phyloP scores from a whole-genome alignment of 768 basidiomycete species.

The Pulveroboletus sp. region DNA sequence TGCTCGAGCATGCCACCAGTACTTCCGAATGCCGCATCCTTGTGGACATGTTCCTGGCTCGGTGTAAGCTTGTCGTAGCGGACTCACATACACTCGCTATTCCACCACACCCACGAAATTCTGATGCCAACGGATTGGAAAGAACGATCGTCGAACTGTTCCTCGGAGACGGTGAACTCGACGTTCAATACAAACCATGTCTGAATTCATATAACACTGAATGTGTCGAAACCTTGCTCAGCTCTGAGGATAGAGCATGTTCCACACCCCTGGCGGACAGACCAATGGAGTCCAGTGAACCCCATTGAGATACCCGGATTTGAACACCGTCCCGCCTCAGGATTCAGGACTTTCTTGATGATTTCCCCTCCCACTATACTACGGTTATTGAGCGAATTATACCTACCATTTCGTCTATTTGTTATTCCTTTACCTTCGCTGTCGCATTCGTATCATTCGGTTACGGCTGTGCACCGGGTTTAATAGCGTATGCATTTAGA shows the following conservation, averaged over 20 bases:
- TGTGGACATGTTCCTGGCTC: constrained; percentile 75
- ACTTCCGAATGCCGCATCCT: constrained; percentile 84
- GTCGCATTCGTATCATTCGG: constrained; percentile 12
- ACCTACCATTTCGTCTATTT: constrained; percentile 12
- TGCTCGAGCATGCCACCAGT: constrained; percentile 64
- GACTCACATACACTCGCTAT: constrained; percentile 27
- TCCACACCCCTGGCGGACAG: neutral
- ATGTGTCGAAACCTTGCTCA: neutral
- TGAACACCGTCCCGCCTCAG: neutral
- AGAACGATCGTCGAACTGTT: constrained; percentile 48
- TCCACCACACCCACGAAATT: constrained; percentile 36
- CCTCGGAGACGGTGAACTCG: constrained; percentile 26
- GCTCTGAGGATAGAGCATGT: neutral
- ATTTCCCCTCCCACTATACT: constrained; percentile 8
- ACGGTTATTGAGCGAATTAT: constrained; percentile 9
- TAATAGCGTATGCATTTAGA: constrained; percentile 16
- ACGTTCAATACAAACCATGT: neutral
- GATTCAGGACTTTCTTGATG: constrained; percentile 8
- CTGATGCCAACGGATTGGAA: constrained; percentile 35
- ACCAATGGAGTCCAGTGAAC: constrained; percentile 1
- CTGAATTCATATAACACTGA: neutral
- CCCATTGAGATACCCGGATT: constrained; percentile 15
- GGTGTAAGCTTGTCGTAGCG: constrained; percentile 44
- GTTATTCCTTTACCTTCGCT: constrained; percentile 11
- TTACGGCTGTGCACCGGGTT: constrained; percentile 12